Evolutionary conservation across 2,329 filamentous ascomycete genomes (phyloP).

Genomic region (Pseudogymnoascus sp.): DNA sequence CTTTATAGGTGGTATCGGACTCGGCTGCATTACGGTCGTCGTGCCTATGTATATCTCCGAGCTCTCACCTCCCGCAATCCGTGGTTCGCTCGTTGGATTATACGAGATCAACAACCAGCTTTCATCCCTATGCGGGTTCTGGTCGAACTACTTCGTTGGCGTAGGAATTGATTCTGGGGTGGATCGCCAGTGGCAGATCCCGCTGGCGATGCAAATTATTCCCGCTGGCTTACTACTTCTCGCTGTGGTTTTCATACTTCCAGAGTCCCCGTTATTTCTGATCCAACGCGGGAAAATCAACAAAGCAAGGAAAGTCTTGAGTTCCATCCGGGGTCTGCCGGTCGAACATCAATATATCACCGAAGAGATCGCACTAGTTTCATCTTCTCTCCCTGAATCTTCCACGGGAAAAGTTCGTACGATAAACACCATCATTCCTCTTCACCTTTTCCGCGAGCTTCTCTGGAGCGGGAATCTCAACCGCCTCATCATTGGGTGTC

Average conservation of each 20-base stretch:
- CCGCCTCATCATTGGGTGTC: slow-evolving; percentile 17
- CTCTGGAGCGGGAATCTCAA: slow-evolving; percentile 20
- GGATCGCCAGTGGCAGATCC: slow-evolving; percentile 27
- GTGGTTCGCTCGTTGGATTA: slow-evolving; percentile 22
- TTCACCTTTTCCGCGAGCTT: slow-evolving; percentile 15
- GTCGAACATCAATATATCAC: slow-evolving; percentile 4
- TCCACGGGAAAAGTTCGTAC: neutral
- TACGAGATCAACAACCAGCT: slow-evolving; percentile 25
- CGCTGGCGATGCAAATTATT: slow-evolving; percentile 29
- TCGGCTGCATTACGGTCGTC: slow-evolving; percentile 21
- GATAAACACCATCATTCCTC: neutral
- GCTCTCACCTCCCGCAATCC: slow-evolving; percentile 20
- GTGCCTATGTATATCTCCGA: slow-evolving; percentile 25
- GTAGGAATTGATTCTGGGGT: slow-evolving; percentile 13
- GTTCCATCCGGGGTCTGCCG: neutral
- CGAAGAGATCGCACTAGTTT: slow-evolving; percentile 2
- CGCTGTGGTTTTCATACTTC: slow-evolving; percentile 47
- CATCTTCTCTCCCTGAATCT: neutral
- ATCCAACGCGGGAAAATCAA: slow-evolving; percentile 31
- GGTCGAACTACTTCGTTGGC: slow-evolving; percentile 22
- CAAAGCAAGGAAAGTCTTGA: neutral
- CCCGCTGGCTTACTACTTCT: slow-evolving; percentile 26
- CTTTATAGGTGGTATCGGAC: slow-evolving; percentile 21
- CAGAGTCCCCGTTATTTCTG: slow-evolving; percentile 62
- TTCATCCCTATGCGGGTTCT: slow-evolving; percentile 20